Evolutionary conservation across 306 rosid genomes (phyloP).

Genomic region (Vigna trinervia): DNA sequence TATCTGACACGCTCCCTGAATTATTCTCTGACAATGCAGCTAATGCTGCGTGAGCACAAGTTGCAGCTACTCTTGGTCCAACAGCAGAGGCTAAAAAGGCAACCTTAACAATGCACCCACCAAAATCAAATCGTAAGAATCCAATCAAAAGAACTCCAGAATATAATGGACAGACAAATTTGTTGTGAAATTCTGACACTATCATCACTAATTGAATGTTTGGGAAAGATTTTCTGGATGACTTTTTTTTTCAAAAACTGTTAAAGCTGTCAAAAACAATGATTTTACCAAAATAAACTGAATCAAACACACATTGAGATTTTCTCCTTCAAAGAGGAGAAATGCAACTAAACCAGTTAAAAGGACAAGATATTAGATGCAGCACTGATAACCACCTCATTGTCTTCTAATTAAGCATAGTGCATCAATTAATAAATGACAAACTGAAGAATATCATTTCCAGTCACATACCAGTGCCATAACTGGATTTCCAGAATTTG

Average conservation of each 20-base stretch:
- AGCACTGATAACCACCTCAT: background rate
- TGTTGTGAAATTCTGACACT: background rate
- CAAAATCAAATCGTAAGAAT: conserved; percentile 8
- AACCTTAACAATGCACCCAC: conserved; percentile 15
- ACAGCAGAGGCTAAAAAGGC: conserved; percentile 19
- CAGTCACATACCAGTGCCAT: conserved; percentile 28
- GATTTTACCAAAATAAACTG: background rate
- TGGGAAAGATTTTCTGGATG: background rate
- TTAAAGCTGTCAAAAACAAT: background rate
- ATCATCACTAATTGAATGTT: background rate
- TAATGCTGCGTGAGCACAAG: conserved; percentile 20
- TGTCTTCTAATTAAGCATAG: background rate
- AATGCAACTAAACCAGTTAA: background rate
- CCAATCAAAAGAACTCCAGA: background rate
- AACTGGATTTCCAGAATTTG: conserved; percentile 25
- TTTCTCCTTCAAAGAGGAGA: background rate
- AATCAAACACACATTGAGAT: background rate
- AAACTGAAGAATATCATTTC: background rate
- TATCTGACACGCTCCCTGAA: background rate
- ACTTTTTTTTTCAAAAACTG: background rate
- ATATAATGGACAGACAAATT: conserved; percentile 4
- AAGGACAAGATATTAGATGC: conserved; percentile 6
- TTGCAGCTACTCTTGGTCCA: conserved; percentile 32
- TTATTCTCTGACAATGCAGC: conserved; percentile 19
- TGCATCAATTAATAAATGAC: background rate